A percentile compares a stretch with the other conserved stretches of the same genome.
These are phyloP conservation scores for Trichoderma guizhouense DNA, from an alignment of 2,329 filamentous ascomycete species.

Conservation along the genomic window DNA sequence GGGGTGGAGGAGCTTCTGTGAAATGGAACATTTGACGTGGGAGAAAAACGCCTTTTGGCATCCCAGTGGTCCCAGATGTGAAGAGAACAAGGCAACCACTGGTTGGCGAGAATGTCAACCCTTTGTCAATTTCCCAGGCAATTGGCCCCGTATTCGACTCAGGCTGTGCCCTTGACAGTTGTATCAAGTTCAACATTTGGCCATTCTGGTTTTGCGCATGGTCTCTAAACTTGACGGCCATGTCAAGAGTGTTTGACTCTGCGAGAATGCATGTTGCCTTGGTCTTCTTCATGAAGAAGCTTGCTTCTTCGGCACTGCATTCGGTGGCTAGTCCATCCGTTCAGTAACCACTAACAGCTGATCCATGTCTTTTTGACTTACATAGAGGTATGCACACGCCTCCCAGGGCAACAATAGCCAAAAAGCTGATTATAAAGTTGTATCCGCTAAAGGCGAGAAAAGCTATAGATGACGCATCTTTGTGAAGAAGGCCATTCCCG, in stretches of 20 bases:
- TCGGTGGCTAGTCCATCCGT: background rate
- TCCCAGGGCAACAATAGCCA: slow-evolving; percentile 21
- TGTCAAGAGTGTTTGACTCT: background rate
- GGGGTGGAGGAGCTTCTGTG: background rate
- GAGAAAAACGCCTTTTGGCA: slow-evolving; percentile 59
- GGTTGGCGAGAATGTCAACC: background rate
- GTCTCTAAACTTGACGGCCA: background rate
- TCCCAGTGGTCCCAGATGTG: slow-evolving; percentile 47
- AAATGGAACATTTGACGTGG: slow-evolving; percentile 7
- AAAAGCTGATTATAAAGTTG: slow-evolving; percentile 25
- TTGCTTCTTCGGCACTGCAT: background rate
- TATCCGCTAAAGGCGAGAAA: slow-evolving; percentile 19
- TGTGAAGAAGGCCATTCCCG: background rate
- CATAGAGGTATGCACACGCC: slow-evolving; percentile 22
- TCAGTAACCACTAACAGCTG: background rate
- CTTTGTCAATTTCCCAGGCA: background rate
- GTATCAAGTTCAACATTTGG: background rate
- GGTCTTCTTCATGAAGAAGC: background rate
- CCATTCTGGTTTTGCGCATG: background rate
- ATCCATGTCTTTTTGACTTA: background rate
- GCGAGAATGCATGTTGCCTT: background rate
- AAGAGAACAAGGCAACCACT: slow-evolving; percentile 46
- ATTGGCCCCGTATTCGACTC: background rate
- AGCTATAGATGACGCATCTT: background rate
- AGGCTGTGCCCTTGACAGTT: background rate